phyloP scores from a whole-genome alignment of 768 basidiomycete genomes.

The Favolaschia claudopus region DNA sequence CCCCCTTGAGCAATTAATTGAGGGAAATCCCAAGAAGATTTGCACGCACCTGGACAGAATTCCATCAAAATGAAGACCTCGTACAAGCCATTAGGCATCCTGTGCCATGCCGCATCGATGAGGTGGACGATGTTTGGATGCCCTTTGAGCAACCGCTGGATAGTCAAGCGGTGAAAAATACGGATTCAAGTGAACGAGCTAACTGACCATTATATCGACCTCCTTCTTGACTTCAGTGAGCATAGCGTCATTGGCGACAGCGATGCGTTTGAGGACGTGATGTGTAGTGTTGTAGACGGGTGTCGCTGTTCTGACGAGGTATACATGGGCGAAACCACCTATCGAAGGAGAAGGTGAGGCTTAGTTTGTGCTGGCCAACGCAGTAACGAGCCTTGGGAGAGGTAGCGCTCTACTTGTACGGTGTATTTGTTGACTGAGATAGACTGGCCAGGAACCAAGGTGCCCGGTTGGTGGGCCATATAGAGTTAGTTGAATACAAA shows the following conservation, averaged over 20 bases:
- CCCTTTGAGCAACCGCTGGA: conserved; percentile 86
- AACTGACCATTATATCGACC: conserved; percentile 95
- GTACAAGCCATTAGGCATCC: conserved; percentile 81
- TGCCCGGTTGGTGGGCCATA: conserved; percentile 66
- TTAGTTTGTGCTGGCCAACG: conserved; percentile 6
- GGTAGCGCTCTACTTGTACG: conserved; percentile 93
- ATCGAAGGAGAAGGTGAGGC: conserved; percentile 28
- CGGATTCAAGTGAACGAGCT: conserved; percentile 12
- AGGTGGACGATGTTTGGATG: conserved; percentile 96
- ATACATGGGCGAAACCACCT: conserved; percentile 99
- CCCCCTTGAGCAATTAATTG: conserved; percentile 65
- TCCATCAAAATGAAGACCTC: conserved; percentile 99
- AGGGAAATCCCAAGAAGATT: background rate
- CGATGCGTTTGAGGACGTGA: conserved; percentile 97
- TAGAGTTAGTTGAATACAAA: background rate
- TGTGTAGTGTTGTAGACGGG: conserved; percentile 92
- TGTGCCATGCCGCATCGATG: conserved; percentile 93
- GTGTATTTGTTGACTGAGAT: conserved; percentile 90
- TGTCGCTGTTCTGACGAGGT: conserved; percentile 86
- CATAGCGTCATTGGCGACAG: conserved; percentile 88
- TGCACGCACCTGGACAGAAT: conserved; percentile 81
- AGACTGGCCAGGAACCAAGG: conserved; percentile 81
- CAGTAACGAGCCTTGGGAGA: conserved; percentile 81
- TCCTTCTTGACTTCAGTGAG: conserved; percentile 95
- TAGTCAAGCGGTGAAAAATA: conserved; percentile 35